Conservation (phyloP, 2,329 filamentous ascomycete species). For the Sporothrix brunneoviolacea region DNA sequence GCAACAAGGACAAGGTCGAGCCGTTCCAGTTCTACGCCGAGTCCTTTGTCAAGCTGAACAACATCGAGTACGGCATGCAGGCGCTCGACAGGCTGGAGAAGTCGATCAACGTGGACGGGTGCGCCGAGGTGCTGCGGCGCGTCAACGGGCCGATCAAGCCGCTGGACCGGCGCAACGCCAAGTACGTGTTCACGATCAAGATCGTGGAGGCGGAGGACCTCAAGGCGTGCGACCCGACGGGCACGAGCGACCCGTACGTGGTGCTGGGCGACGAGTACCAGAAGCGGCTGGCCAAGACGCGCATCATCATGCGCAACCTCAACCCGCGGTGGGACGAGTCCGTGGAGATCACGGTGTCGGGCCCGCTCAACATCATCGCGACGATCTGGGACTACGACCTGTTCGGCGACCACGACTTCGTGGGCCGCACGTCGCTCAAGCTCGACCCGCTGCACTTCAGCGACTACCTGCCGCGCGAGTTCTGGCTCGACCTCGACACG, state of each 20-base stretch:
- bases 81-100: slow-evolving; percentile 87
- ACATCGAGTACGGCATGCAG: slow-evolving; percentile 89
- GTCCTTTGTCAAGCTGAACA: slow-evolving; percentile 97
- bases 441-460: slow-evolving; percentile 96
- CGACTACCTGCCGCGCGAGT: slow-evolving; percentile 91
- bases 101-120: slow-evolving; percentile 85
- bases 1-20: slow-evolving; percentile 83
- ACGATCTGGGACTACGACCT: slow-evolving; percentile 99
- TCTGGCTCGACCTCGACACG: slow-evolving; percentile 95
- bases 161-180: slow-evolving; percentile 60
- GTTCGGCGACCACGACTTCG: slow-evolving; percentile 94
- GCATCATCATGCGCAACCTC: slow-evolving; percentile 81
- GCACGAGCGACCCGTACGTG: slow-evolving; percentile 92
- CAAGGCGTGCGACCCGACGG: slow-evolving; percentile 95
- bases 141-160: slow-evolving; percentile 64
- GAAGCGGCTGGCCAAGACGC: slow-evolving; percentile 89
- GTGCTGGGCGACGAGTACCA: slow-evolving; percentile 97
- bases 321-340: slow-evolving; percentile 97
- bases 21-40: slow-evolving; percentile 87
- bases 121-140: slow-evolving; percentile 71
- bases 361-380: slow-evolving; percentile 87
- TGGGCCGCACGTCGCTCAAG: slow-evolving; percentile 93
- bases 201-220: slow-evolving; percentile 96
- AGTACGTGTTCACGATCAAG: slow-evolving; percentile 98
- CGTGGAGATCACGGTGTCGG: slow-evolving; percentile 88